Conservation (phyloP, 148 eudicot genomes). For the Silene uniflora region DNA sequence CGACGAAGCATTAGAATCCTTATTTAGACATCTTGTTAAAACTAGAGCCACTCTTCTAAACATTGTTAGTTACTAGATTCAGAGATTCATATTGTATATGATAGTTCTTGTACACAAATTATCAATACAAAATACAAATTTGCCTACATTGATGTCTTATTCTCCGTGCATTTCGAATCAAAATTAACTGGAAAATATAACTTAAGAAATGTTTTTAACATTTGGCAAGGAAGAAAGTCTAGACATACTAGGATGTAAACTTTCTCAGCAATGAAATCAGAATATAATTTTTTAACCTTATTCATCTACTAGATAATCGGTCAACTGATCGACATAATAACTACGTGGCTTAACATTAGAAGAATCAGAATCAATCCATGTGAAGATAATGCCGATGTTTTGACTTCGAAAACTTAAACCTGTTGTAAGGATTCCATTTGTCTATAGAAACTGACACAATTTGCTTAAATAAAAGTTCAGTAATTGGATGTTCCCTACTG, state of each 20-base stretch:
- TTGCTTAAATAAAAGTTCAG: too few relatives aligned
- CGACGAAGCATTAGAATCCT: conserved; percentile 5
- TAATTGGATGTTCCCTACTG: too few relatives aligned
- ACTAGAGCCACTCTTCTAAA: conserved; percentile 19
- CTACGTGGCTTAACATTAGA: too few relatives aligned
- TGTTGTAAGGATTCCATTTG: too few relatives aligned
- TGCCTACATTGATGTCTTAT: background rate
- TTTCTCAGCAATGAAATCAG: background rate
- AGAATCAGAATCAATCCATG: too few relatives aligned
- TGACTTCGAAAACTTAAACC: too few relatives aligned
- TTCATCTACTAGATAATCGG: too few relatives aligned
- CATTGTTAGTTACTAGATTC: conserved; percentile 38
- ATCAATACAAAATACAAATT: conserved; percentile 11
- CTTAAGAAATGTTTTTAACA: background rate
- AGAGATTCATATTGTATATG: conserved; percentile 11
- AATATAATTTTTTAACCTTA: too few relatives aligned
- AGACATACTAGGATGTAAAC: background rate
- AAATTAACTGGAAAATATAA: background rate
- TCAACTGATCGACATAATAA: too few relatives aligned
- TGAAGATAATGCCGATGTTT: too few relatives aligned
- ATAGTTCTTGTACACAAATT: background rate
- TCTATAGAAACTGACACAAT: too few relatives aligned
- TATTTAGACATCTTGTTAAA: conserved; percentile 15
- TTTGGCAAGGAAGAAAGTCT: background rate
- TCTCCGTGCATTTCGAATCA: background rate